Percentiles rank a stretch among this genome's conserved stretches.
phyloP scores from a whole-genome alignment of 805 yeast species.

The Starmera quercuum region DNA sequence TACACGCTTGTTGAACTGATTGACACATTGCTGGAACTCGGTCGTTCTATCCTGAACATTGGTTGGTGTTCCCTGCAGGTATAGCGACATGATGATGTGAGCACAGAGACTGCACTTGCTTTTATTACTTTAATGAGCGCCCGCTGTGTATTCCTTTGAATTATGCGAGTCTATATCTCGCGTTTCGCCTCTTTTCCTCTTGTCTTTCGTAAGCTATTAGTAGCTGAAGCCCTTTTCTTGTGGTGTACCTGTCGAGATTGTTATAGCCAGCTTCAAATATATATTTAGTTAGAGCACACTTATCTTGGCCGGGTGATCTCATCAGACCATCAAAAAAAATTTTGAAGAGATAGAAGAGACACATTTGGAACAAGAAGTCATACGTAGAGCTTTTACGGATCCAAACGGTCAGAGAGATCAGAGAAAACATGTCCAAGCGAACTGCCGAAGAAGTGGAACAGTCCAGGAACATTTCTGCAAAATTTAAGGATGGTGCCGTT shows the following conservation, averaged over 20 bases:
- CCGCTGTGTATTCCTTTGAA: too few species aligned
- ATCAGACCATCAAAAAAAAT: not conserved
- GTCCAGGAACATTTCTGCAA: conserved; percentile 18
- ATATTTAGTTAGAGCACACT: too few species aligned
- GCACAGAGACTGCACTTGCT: too few species aligned
- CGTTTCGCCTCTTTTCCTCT: too few species aligned
- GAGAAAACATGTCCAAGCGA: conserved; percentile 19
- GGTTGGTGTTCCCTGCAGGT: too few species aligned
- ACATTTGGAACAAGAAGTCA: not conserved
- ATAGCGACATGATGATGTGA: too few species aligned
- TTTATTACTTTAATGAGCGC: too few species aligned
- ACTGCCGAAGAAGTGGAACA: conserved; percentile 12
- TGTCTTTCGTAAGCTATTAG: too few species aligned
- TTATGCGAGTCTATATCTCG: too few species aligned
- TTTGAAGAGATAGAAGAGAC: not conserved
- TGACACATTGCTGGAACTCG: conserved; percentile 89
- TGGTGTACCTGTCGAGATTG: too few species aligned
- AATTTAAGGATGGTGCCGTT: conserved; percentile 7
- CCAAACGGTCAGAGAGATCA: not conserved
- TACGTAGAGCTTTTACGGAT: not conserved
- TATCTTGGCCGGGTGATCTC: not conserved
- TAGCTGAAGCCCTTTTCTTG: too few species aligned
- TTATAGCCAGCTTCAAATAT: too few species aligned
- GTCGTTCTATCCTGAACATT: conserved; percentile 72
- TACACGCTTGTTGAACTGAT: conserved; percentile 59